Conservation (phyloP, 345 rosid genomes). For the Odontarrhena argentea region DNA sequence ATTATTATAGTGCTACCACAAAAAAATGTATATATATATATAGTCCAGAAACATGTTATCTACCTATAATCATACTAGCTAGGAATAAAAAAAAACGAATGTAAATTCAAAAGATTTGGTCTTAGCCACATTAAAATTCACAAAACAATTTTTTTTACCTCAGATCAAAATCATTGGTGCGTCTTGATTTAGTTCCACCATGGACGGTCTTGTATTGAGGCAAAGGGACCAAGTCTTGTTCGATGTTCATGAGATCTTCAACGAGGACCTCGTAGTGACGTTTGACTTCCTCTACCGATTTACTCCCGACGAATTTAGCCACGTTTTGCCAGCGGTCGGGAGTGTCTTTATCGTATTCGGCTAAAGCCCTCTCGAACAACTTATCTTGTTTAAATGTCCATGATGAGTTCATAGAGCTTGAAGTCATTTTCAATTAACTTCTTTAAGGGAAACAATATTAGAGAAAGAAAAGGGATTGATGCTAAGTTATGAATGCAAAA, state of each 20-base stretch:
- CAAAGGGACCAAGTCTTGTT: constrained; percentile 65
- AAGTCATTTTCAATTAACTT: constrained; percentile 28
- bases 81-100: neutral
- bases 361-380: constrained; percentile 85
- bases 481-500: constrained; percentile 30
- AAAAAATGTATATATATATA: constrained; percentile 29
- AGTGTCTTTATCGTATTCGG: constrained; percentile 74
- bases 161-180: constrained; percentile 41
- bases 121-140: neutral
- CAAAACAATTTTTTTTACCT: constrained; percentile 42
- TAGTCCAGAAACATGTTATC: constrained; percentile 15
- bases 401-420: constrained; percentile 47
- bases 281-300: constrained; percentile 80
- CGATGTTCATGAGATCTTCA: constrained; percentile 68
- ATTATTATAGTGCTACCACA: neutral
- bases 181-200: constrained; percentile 43
- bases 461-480: constrained; percentile 26
- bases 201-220: constrained; percentile 56
- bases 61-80: neutral
- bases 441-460: neutral
- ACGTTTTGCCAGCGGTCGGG: constrained; percentile 96
- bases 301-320: constrained; percentile 74
- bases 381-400: constrained; percentile 87
- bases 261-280: constrained; percentile 86
- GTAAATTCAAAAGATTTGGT: neutral